phyloP scores from a whole-genome alignment of 495 filamentous ascomycete genomes.

The Thozetella sp. region DNA sequence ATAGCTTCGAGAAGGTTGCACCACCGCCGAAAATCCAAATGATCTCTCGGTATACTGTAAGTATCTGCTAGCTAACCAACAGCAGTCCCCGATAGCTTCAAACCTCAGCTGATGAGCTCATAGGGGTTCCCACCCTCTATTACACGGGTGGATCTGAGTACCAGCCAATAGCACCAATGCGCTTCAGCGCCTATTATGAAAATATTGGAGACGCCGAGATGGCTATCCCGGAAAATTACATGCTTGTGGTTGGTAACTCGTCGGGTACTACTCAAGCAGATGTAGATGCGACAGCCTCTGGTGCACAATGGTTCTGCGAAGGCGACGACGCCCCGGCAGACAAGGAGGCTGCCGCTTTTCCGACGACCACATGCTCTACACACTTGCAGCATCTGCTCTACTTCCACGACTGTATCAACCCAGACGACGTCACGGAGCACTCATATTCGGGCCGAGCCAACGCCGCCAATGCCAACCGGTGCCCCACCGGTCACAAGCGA shows the following conservation, averaged over 20 bases:
- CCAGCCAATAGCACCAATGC: neutral
- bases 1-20: neutral
- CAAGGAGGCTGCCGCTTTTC: neutral
- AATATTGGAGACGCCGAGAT: neutral
- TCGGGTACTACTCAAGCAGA: neutral
- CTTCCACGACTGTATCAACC: conserved; percentile 1
- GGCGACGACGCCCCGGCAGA: neutral
- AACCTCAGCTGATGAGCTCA: neutral
- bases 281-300: neutral
- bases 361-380: neutral
- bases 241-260: neutral
- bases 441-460: neutral
- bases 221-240: neutral
- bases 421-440: neutral
- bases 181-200: conserved; percentile 2
- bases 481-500: conserved; percentile 19
- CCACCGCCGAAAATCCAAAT: neutral
- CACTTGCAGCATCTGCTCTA: conserved; percentile 1
- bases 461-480: conserved; percentile 11
- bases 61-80: neutral
- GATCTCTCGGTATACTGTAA: conserved; percentile 1
- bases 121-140: neutral
- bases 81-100: neutral
- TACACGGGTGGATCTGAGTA: neutral
- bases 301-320: conserved; percentile 1